These are phyloP conservation scores for Lipomyces japonicus DNA, from an alignment of 805 yeast species.

Conservation along the genomic window DNA sequence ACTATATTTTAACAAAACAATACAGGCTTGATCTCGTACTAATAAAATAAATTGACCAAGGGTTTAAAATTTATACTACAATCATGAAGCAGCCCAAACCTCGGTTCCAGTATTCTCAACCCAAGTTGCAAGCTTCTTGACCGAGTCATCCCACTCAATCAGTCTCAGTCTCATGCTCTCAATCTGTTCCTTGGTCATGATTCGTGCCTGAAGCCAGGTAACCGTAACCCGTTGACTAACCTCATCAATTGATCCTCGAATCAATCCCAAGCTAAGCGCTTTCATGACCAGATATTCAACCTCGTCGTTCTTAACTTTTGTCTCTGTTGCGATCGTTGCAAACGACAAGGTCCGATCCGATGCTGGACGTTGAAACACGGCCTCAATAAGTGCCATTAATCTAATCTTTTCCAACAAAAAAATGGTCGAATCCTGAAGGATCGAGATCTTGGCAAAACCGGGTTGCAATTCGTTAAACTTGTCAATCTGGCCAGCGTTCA, in stretches of 20 bases:
- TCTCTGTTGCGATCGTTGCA: slow-evolving; percentile 66
- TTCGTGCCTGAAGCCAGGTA: slow-evolving; percentile 95
- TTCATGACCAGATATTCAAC: slow-evolving; percentile 91
- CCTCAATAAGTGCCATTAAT: slow-evolving; percentile 84
- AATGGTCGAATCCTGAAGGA: slow-evolving; percentile 53
- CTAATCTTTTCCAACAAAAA: slow-evolving; percentile 88
- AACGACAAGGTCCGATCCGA: slow-evolving; percentile 71
- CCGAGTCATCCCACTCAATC: slow-evolving; percentile 73
- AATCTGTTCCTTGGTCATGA: slow-evolving; percentile 78
- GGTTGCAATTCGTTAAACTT: slow-evolving; percentile 53
- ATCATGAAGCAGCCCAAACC: slow-evolving; percentile 24
- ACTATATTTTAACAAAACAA: no score
- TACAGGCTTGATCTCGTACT: no score
- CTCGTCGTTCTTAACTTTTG: slow-evolving; percentile 60
- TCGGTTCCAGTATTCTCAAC: slow-evolving; percentile 60
- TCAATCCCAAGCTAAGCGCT: slow-evolving; percentile 76
- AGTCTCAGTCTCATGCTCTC: slow-evolving; percentile 69
- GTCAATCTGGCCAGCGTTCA: slow-evolving; percentile 74
- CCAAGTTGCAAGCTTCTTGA: slow-evolving; percentile 57
- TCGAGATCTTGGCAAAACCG: slow-evolving; percentile 48
- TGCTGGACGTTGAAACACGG: slow-evolving; percentile 72
- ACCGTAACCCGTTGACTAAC: slow-evolving; percentile 72
- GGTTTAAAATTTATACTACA: no score
- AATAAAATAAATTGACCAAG: no score
- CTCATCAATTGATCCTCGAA: slow-evolving; percentile 90